phyloP scores from a whole-genome alignment of 352 stramenopile species.

The Phytophthora uliginosa region DNA sequence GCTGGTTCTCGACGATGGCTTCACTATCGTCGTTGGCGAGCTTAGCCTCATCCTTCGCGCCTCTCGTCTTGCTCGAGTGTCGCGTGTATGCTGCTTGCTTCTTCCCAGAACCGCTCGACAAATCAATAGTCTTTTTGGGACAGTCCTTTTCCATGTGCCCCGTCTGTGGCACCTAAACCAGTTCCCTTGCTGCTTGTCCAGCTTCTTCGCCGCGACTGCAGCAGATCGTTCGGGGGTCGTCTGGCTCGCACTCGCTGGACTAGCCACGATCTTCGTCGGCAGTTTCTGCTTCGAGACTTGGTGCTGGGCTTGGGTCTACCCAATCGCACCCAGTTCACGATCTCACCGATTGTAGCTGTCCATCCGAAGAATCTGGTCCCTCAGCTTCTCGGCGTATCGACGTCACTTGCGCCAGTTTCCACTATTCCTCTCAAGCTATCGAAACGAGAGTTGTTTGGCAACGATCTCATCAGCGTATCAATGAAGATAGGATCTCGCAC shows the following conservation, averaged over 20 bases:
- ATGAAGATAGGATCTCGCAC: slow-evolving; percentile 17
- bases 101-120: too few relatives aligned
- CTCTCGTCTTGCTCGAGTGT: not conserved
- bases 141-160: not conserved
- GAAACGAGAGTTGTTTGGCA: not conserved
- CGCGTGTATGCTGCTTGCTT: not conserved
- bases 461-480: not conserved
- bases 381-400: not conserved
- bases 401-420: not conserved
- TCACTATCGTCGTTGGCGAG: too few relatives aligned
- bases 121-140: not conserved
- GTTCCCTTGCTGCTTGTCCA: slow-evolving; percentile 10
- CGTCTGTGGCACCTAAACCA: slow-evolving; percentile 8
- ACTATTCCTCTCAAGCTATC: not conserved
- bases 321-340: not conserved
- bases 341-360: not conserved
- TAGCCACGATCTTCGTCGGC: too few relatives aligned
- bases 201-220: not conserved
- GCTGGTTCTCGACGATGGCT: too few relatives aligned
- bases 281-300: not conserved
- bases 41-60: too few relatives aligned
- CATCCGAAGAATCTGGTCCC: not conserved
- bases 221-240: not conserved
- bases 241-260: too few relatives aligned
- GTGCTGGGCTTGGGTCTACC: not conserved